phyloP scores from a whole-genome alignment of 2,329 filamentous ascomycete genomes.

The Penicillium italicum region DNA sequence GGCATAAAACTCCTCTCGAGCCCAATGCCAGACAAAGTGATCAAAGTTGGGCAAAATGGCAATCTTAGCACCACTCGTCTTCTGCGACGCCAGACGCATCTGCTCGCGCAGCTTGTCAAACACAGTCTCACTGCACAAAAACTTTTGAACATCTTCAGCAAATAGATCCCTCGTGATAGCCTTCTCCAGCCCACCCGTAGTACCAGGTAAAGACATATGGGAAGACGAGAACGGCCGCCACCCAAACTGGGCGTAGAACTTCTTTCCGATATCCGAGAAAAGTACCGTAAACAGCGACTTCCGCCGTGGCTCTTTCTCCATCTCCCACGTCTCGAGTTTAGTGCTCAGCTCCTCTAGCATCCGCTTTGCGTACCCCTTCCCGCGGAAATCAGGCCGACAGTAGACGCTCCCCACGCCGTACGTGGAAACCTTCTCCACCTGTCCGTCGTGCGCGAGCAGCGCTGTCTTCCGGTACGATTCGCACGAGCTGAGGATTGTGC shows the following conservation, averaged over 20 bases:
- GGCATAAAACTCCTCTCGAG: slow-evolving; percentile 74
- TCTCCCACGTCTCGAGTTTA: slow-evolving; percentile 52
- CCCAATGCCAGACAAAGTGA: slow-evolving; percentile 71
- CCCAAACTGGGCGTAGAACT: slow-evolving; percentile 72
- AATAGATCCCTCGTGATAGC: slow-evolving; percentile 29
- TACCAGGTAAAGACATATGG: slow-evolving; percentile 63
- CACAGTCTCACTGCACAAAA: slow-evolving; percentile 59
- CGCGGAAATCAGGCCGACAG: slow-evolving; percentile 63
- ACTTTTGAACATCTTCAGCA: slow-evolving; percentile 32
- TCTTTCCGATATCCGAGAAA: slow-evolving; percentile 81
- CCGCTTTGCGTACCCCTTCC: slow-evolving; percentile 70
- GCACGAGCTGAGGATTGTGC: slow-evolving; percentile 56
- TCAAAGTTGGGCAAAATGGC: slow-evolving; percentile 66
- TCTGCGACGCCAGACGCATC: slow-evolving; percentile 50
- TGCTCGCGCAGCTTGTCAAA: slow-evolving; percentile 62
- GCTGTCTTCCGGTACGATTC: slow-evolving; percentile 50
- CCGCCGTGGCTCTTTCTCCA: slow-evolving; percentile 39
- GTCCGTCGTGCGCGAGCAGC: slow-evolving; percentile 48
- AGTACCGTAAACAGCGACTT: slow-evolving; percentile 68
- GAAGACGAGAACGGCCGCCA: slow-evolving; percentile 72
- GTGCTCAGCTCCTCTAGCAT: slow-evolving; percentile 68
- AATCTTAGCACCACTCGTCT: slow-evolving; percentile 50
- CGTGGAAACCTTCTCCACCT: slow-evolving; percentile 53
- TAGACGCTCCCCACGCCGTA: slow-evolving; percentile 82
- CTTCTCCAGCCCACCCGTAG: slow-evolving; percentile 23